phyloP scores from a whole-genome alignment of 2,329 filamentous ascomycete species.

The Xylaria sp. region DNA sequence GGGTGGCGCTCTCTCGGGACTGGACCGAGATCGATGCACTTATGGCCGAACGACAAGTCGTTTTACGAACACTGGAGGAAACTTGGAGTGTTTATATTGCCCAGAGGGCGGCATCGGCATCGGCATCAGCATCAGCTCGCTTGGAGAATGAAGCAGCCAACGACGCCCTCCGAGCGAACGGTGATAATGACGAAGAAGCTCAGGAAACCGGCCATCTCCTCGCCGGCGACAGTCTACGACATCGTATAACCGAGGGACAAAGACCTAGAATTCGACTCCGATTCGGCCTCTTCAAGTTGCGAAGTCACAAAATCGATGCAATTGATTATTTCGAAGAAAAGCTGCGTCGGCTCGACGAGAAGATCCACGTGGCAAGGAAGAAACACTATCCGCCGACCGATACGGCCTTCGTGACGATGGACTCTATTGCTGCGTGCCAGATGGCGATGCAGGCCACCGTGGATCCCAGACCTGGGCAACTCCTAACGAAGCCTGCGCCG shows the following conservation, averaged over 20 bases:
- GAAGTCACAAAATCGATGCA: slow-evolving; percentile 77
- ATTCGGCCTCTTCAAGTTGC: slow-evolving; percentile 75
- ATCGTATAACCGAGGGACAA: slow-evolving; percentile 48
- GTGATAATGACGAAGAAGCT: slow-evolving; percentile 45
- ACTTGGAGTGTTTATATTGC: slow-evolving; percentile 80
- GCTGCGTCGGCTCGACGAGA: slow-evolving; percentile 75
- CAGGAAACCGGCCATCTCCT: slow-evolving; percentile 65
- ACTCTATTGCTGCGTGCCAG: slow-evolving; percentile 88
- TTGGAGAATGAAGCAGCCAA: slow-evolving; percentile 26
- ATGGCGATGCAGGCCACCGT: slow-evolving; percentile 96
- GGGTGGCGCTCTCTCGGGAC: slow-evolving; percentile 80
- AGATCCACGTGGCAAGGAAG: slow-evolving; percentile 69
- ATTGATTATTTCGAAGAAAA: slow-evolving; percentile 94
- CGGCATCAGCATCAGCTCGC: slow-evolving; percentile 20
- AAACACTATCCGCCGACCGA: slow-evolving; percentile 78
- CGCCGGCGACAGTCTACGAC: slow-evolving; percentile 43
- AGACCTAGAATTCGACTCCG: slow-evolving; percentile 74
- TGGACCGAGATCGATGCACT: slow-evolving; percentile 82
- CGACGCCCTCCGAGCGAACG: slow-evolving; percentile 39
- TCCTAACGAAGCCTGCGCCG: slow-evolving; percentile 84
- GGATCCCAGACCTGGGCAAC: slow-evolving; percentile 82
- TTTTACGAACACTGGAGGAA: slow-evolving; percentile 76
- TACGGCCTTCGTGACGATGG: slow-evolving; percentile 95
- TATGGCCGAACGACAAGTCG: slow-evolving; percentile 65
- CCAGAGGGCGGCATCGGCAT: slow-evolving; percentile 49